phyloP scores from a whole-genome alignment of 1,284 basidiomycete species.

The Phenoliferia sp. region DNA sequence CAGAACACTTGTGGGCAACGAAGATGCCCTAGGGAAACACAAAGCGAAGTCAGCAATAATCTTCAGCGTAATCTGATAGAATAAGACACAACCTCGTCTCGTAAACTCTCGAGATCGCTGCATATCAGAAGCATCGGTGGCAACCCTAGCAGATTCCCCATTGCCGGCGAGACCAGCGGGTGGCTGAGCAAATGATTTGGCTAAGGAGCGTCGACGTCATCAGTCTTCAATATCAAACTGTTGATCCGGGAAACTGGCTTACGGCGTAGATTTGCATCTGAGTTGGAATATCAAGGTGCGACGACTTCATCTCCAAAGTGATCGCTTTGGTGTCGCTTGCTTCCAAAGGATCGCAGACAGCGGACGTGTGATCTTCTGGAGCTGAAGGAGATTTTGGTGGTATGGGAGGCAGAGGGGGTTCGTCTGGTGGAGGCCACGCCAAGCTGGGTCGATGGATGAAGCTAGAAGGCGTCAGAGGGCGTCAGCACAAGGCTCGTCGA shows the following conservation, averaged over 20 bases:
- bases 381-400: not conserved
- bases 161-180: not conserved
- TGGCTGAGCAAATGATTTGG: not conserved
- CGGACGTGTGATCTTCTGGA: not conserved
- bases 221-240: too few species aligned
- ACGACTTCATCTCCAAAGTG: not conserved
- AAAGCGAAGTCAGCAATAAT: not conserved
- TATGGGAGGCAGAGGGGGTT: not conserved
- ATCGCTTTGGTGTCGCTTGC: not conserved
- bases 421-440: not conserved
- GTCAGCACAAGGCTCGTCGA: too few species aligned
- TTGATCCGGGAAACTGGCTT: too few species aligned
- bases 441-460: not conserved
- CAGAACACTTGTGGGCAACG: not conserved
- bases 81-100: not conserved
- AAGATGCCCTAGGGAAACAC: not conserved
- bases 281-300: not conserved
- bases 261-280: not conserved
- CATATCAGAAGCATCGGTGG: not conserved
- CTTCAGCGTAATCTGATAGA: not conserved
- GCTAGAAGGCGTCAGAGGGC: not conserved
- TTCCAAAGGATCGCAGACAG: not conserved
- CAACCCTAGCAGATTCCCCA: not conserved
- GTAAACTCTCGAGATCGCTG: not conserved
- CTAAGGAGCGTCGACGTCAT: too few species aligned